phyloP scores from a whole-genome alignment of 805 yeast species.

The Candida sphagnicola region DNA sequence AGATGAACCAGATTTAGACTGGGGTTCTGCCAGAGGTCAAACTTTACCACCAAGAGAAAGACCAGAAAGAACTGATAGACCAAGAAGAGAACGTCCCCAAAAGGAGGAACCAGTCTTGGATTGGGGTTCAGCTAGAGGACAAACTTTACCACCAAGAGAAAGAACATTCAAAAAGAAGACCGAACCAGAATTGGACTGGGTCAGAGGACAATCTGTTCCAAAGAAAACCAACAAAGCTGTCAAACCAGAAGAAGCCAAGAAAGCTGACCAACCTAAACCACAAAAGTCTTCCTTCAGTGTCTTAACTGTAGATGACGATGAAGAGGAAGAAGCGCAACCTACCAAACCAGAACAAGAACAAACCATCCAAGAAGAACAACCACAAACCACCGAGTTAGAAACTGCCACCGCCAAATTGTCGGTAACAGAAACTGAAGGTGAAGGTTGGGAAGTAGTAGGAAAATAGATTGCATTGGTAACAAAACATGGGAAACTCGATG shows the following conservation, averaged over 20 bases:
- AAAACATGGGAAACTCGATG: neutral
- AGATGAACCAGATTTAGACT: slow-evolving; percentile 58
- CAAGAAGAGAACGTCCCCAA: slow-evolving; percentile 34
- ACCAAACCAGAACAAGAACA: slow-evolving; percentile 10
- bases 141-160: slow-evolving; percentile 33
- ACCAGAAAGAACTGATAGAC: slow-evolving; percentile 16
- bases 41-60: slow-evolving; percentile 38
- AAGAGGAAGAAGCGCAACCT: slow-evolving; percentile 21
- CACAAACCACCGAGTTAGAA: slow-evolving; percentile 17
- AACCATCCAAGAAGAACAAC: slow-evolving; percentile 6
- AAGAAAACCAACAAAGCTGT: slow-evolving; percentile 9
- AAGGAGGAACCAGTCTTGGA: slow-evolving; percentile 38
- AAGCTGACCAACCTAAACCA: slow-evolving; percentile 22
- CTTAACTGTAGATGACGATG: slow-evolving; percentile 31
- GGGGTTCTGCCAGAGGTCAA: slow-evolving; percentile 46
- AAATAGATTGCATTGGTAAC: slow-evolving; percentile 14
- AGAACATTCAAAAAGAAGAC: slow-evolving; percentile 14
- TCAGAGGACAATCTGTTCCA: slow-evolving; percentile 32
- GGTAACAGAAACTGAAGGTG: slow-evolving; percentile 25
- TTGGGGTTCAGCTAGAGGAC: slow-evolving; percentile 37
- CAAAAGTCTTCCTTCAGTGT: slow-evolving; percentile 34
- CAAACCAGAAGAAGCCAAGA: slow-evolving; percentile 13
- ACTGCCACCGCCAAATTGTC: slow-evolving; percentile 20
- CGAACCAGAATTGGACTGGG: slow-evolving; percentile 34
- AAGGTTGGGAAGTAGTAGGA: slow-evolving; percentile 36